Conservation (phyloP, 139 green algal genomes). For the Eudorina sp. region DNA sequence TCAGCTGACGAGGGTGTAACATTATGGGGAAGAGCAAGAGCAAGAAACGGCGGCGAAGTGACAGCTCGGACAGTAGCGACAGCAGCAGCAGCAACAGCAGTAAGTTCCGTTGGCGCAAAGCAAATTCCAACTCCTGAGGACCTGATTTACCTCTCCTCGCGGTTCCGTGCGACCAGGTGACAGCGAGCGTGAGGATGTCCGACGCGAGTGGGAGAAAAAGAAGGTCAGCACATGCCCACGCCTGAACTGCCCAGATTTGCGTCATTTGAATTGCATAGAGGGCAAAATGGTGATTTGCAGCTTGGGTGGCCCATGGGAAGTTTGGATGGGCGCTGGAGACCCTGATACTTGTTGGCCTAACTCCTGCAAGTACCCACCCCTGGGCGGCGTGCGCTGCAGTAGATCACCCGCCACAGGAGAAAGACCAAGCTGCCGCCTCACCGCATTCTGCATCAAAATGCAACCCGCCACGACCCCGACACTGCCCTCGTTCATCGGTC, state of each 20-base stretch:
- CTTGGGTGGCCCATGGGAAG: background rate
- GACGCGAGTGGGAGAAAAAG: slow-evolving; percentile 26
- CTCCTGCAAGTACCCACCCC: no score
- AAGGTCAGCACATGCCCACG: no score
- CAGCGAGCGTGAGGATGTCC: slow-evolving; percentile 13
- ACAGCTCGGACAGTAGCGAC: background rate
- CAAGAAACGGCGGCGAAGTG: background rate
- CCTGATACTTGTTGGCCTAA: background rate
- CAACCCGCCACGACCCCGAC: background rate
- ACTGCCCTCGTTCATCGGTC: background rate
- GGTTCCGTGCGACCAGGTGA: background rate
- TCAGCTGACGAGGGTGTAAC: no score
- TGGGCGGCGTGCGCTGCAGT: no score
- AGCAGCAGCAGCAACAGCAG: background rate
- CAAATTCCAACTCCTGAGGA: background rate
- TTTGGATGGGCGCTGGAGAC: background rate
- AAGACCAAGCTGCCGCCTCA: no score
- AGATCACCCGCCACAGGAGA: no score
- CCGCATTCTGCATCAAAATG: background rate
- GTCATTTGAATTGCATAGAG: background rate
- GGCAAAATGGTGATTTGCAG: background rate
- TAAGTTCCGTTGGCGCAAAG: background rate
- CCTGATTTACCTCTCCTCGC: background rate
- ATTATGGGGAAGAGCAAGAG: slow-evolving; percentile 1
- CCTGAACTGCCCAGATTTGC: no score